Evolutionary conservation across 441 rosid species (phyloP).

Genomic region (Mallotus repandus): DNA sequence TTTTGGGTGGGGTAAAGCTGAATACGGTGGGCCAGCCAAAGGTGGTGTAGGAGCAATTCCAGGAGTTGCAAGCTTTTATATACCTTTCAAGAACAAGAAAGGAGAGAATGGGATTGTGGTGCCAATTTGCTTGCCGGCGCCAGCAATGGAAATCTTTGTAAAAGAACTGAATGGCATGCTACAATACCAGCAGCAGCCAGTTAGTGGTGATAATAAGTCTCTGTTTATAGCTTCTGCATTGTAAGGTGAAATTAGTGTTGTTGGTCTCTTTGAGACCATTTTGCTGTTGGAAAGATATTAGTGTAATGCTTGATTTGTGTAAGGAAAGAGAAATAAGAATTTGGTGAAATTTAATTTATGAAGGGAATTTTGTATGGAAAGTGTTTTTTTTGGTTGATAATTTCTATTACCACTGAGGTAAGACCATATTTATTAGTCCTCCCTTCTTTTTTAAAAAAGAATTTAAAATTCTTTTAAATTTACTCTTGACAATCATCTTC

Average conservation of each 20-base stretch:
- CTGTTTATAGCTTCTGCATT: background rate
- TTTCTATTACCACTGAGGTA: too few species aligned
- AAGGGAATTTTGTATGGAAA: too few species aligned
- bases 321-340: too few species aligned
- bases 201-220: background rate
- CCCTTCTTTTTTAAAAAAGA: too few species aligned
- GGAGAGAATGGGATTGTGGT: slow-evolving; percentile 31
- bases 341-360: too few species aligned
- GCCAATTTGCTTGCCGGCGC: slow-evolving; percentile 31
- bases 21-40: slow-evolving; percentile 34
- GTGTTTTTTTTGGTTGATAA: too few species aligned
- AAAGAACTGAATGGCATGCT: slow-evolving; percentile 23
- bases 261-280: too few species aligned
- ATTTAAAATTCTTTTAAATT: too few species aligned
- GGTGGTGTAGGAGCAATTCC: slow-evolving; percentile 28
- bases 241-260: background rate
- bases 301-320: too few species aligned
- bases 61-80: slow-evolving; percentile 21
- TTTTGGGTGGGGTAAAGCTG: slow-evolving; percentile 44
- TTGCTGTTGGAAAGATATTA: too few species aligned
- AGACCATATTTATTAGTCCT: too few species aligned
- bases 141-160: slow-evolving; percentile 41
- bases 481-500: too few species aligned
- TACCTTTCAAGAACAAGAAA: slow-evolving; percentile 24
- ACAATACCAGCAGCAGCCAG: background rate